phyloP scores from a whole-genome alignment of 306 rosid species.

The Inga laurina region DNA sequence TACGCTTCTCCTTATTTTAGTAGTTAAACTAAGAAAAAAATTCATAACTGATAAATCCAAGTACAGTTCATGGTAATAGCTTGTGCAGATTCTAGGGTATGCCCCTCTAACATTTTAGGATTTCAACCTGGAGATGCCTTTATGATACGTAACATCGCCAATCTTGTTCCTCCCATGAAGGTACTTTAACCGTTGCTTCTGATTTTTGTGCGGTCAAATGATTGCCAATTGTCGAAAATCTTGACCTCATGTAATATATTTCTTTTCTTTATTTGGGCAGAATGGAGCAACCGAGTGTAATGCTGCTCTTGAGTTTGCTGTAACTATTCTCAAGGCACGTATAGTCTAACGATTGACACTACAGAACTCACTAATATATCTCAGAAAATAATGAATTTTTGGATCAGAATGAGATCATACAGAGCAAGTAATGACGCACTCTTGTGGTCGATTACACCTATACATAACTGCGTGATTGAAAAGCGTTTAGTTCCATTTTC shows the following conservation, averaged over 20 bases:
- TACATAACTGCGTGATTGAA: background rate
- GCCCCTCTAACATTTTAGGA: conserved; percentile 89
- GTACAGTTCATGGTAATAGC: conserved; percentile 90
- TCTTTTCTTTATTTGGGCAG: conserved; percentile 37
- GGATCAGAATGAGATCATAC: background rate
- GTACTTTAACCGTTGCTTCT: conserved; percentile 39
- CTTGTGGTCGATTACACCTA: background rate
- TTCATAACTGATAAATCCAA: conserved; percentile 57
- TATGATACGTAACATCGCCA: conserved; percentile 81
- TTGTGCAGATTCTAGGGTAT: conserved; percentile 96
- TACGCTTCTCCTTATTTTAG: background rate
- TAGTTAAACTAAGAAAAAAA: conserved; percentile 24
- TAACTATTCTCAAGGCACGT: conserved; percentile 65
- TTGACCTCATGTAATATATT: background rate
- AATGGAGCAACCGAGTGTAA: conserved; percentile 87
- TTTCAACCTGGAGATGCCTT: conserved; percentile 96
- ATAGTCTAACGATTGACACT: background rate
- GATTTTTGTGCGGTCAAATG: background rate
- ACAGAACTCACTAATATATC: conserved; percentile 9
- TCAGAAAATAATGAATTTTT: conserved; percentile 15
- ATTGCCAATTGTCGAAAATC: background rate
- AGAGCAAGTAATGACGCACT: background rate
- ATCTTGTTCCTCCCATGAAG: conserved; percentile 79
- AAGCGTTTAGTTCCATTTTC: conserved; percentile 27
- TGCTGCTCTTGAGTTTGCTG: conserved; percentile 95